Evolutionary conservation across 2,329 filamentous ascomycete genomes (phyloP).

Genomic region (Aspergillus alliaceus): DNA sequence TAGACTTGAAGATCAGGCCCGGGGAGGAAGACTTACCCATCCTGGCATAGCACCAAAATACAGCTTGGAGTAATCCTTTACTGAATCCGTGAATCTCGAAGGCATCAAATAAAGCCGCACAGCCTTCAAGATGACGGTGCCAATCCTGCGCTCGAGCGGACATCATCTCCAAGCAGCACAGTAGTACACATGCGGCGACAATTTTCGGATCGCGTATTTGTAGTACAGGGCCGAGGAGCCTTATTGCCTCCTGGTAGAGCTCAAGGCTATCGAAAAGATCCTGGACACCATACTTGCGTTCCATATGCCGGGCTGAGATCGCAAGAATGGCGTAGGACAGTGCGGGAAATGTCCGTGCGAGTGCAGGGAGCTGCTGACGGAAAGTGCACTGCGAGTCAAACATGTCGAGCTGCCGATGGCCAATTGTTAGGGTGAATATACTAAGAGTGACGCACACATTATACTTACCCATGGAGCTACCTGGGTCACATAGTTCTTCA

Average conservation of each 20-base stretch:
- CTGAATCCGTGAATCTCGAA: conserved; percentile 53
- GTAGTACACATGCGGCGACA: conserved; percentile 54
- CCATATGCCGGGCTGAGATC: conserved; percentile 55
- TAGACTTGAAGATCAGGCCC: neutral
- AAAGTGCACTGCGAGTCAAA: conserved; percentile 44
- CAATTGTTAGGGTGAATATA: neutral
- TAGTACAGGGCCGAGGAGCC: conserved; percentile 49
- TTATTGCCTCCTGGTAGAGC: conserved; percentile 55
- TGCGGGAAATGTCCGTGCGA: conserved; percentile 48
- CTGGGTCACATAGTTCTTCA: conserved; percentile 53
- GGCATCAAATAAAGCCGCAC: conserved; percentile 54
- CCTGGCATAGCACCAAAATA: conserved; percentile 60
- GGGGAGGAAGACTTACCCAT: conserved; percentile 45
- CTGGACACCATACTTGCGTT: conserved; percentile 47
- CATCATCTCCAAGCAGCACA: conserved; percentile 58
- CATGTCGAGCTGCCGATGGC: conserved; percentile 1
- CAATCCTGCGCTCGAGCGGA: conserved; percentile 52
- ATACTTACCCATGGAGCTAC: conserved; percentile 47
- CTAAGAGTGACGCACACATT: neutral
- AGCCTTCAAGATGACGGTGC: conserved; percentile 58
- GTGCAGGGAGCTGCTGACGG: conserved; percentile 51
- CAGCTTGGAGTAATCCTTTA: conserved; percentile 53
- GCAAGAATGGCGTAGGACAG: conserved; percentile 54
- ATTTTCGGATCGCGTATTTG: conserved; percentile 51
- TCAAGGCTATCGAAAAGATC: conserved; percentile 53